Percentiles rank a stretch among this genome's conserved stretches.
Conservation (phyloP, 2,329 filamentous ascomycete species). For the Thelonectria rubi region DNA sequence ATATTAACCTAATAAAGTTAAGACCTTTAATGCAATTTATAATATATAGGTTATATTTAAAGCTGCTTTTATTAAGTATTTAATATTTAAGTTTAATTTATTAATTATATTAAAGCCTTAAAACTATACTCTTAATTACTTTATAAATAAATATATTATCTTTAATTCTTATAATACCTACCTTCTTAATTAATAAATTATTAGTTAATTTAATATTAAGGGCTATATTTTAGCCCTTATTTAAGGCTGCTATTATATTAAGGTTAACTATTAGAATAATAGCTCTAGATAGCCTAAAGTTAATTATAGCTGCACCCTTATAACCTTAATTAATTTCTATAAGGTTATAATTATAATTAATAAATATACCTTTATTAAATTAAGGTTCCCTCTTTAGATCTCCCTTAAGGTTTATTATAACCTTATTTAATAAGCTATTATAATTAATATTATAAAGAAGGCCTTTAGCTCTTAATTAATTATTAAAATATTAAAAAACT, state of each 20-base stretch:
- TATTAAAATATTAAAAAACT: slow-evolving; percentile 76
- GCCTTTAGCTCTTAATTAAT: slow-evolving; percentile 85
- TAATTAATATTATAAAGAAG: slow-evolving; percentile 89
- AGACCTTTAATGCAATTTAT: slow-evolving; percentile 53
- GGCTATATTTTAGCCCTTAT: slow-evolving; percentile 91
- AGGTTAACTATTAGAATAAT: slow-evolving; percentile 98
- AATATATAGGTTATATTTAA: slow-evolving; percentile 73
- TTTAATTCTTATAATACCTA: slow-evolving; percentile 99
- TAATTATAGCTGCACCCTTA: slow-evolving; percentile 89
- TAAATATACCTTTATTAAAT: slow-evolving; percentile 90
- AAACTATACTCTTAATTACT: slow-evolving; percentile 75
- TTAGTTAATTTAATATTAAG: slow-evolving; percentile 90
- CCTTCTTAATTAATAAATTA: slow-evolving; percentile 88
- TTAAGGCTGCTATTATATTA: slow-evolving; percentile 91
- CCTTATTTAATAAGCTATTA: slow-evolving; percentile 80
- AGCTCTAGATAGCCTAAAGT: slow-evolving; percentile 87
- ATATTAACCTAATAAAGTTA: slow-evolving; percentile 58
- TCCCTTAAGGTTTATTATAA: slow-evolving; percentile 97
- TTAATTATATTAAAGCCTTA: slow-evolving; percentile 69
- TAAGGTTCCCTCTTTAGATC: slow-evolving; percentile 89
- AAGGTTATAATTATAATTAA: slow-evolving; percentile 94
- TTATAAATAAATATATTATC: slow-evolving; percentile 96
- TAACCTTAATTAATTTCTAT: slow-evolving; percentile 85
- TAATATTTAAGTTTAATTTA: slow-evolving; percentile 78
- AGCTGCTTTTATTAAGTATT: slow-evolving; percentile 78